These are phyloP conservation scores for Tardiomyces blankii DNA, from an alignment of 1,139 yeast genomes.

Conservation along the genomic window DNA sequence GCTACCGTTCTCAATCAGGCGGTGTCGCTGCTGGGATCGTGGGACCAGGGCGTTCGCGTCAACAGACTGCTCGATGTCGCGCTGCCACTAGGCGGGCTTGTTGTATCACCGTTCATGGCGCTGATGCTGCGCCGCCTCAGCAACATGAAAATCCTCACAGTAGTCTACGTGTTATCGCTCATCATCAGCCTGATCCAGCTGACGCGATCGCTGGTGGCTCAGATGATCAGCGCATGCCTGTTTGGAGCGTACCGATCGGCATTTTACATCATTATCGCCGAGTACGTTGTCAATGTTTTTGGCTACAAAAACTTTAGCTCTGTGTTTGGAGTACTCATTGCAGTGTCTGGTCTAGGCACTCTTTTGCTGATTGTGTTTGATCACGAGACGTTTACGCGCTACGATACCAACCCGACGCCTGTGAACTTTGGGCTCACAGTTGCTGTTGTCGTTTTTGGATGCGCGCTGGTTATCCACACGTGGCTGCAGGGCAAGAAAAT, in stretches of 20 bases:
- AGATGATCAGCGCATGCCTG: conserved; percentile 16
- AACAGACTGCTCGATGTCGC: conserved; percentile 76
- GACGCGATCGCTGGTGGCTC: conserved; percentile 11
- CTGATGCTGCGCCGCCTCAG: conserved; percentile 43
- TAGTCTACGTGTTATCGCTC: conserved; percentile 40
- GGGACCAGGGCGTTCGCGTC: conserved; percentile 42
- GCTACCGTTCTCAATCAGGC: conserved; percentile 81
- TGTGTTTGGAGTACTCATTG: conserved; percentile 78
- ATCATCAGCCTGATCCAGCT: conserved; percentile 47
- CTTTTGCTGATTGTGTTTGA: conserved; percentile 63
- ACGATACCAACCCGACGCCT: conserved; percentile 69
- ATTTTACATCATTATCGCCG: conserved; percentile 85
- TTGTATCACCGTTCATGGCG: conserved; percentile 82
- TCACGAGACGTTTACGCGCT: conserved; percentile 47
- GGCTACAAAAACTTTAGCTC: conserved; percentile 90
- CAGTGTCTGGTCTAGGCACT: conserved; percentile 70
- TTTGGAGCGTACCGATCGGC: conserved; percentile 86
- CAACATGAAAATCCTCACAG: conserved; percentile 51
- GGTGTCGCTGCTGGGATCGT: conserved; percentile 48
- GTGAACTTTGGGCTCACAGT: conserved; percentile 47
- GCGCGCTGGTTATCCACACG: conserved; percentile 34
- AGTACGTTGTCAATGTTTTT: conserved; percentile 83
- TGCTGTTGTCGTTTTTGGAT: conserved; percentile 46
- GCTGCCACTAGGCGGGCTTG: conserved; percentile 75
- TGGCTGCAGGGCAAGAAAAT: conserved; percentile 36